A percentile compares a stretch with the other conserved stretches of the same genome.
phyloP scores from a whole-genome alignment of 208 protist genomes.

The Acanthamoeba triangularis region DNA sequence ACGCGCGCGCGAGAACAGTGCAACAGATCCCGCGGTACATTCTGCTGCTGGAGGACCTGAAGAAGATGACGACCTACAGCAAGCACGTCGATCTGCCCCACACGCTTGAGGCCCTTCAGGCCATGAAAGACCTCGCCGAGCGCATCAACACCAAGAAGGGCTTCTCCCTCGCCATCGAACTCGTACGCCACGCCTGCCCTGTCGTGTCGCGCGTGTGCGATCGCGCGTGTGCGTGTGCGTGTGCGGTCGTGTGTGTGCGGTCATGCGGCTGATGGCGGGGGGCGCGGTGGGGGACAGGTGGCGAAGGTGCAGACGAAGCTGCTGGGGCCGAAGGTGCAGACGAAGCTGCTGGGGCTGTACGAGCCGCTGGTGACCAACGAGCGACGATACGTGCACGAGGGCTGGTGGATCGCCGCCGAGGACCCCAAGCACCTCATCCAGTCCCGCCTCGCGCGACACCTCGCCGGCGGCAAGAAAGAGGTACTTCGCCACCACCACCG shows the following conservation, averaged over 20 bases:
- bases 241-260: background rate
- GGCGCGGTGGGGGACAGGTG: background rate
- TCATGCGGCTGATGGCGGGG: background rate
- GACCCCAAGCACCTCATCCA: slow-evolving; percentile 37
- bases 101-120: background rate
- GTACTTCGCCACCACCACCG: background rate
- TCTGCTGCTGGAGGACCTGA: slow-evolving; percentile 31
- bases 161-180: slow-evolving; percentile 34
- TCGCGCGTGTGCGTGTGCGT: too few relatives aligned
- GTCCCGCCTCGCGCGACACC: background rate
- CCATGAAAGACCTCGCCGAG: slow-evolving; percentile 27
- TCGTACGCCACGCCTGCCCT: background rate
- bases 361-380: slow-evolving; percentile 39
- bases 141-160: slow-evolving; percentile 47
- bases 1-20: background rate
- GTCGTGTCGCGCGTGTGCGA: background rate
- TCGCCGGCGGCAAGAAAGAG: slow-evolving; percentile 19
- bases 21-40: slow-evolving; percentile 36
- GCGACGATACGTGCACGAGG: slow-evolving; percentile 17
- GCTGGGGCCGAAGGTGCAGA: slow-evolving; percentile 26
- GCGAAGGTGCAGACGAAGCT: slow-evolving; percentile 40
- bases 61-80: slow-evolving; percentile 25
- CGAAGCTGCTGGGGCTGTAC: slow-evolving; percentile 19
- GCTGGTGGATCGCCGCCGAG: slow-evolving; percentile 32
- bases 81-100: slow-evolving; percentile 7